Conservation (phyloP, 495 filamentous ascomycete genomes). For the Hypoxylon crocopeplum region DNA sequence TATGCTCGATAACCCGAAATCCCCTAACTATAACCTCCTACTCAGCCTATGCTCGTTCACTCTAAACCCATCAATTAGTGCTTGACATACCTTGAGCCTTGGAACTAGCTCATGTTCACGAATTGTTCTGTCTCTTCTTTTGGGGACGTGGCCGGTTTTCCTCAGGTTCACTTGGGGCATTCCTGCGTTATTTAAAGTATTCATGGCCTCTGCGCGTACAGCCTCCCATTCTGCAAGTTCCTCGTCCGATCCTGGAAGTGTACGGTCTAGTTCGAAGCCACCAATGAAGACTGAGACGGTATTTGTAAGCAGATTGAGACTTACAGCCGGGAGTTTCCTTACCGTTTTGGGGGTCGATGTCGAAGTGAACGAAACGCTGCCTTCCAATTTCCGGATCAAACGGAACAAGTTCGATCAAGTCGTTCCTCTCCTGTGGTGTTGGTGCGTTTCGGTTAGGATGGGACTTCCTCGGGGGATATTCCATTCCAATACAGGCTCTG, state of each 20-base stretch:
- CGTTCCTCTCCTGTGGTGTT: not conserved
- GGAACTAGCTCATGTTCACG: conserved; percentile 11
- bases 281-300: conserved; percentile 7
- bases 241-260: not conserved
- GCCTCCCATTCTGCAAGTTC: too few relatives aligned
- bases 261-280: not conserved
- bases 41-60: not conserved
- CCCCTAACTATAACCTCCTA: conserved; percentile 1
- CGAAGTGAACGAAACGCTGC: conserved; percentile 21
- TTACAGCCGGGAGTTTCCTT: not conserved
- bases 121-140: not conserved
- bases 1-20: conserved; percentile 6
- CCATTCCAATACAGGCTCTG: conserved; percentile 17
- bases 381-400: not conserved
- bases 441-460: conserved; percentile 1
- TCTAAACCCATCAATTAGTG: not conserved
- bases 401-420: conserved; percentile 17
- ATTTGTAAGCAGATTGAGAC: not conserved
- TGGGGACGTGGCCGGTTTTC: not conserved
- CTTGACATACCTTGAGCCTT: conserved; percentile 10
- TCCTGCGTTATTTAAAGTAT: too few relatives aligned
- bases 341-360: conserved; percentile 18
- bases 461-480: conserved; percentile 19
- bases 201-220: too few relatives aligned
- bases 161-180: not conserved